These are phyloP conservation scores for Populus ilicifolia DNA, from an alignment of 345 rosid genomes.

Conservation along the genomic window DNA sequence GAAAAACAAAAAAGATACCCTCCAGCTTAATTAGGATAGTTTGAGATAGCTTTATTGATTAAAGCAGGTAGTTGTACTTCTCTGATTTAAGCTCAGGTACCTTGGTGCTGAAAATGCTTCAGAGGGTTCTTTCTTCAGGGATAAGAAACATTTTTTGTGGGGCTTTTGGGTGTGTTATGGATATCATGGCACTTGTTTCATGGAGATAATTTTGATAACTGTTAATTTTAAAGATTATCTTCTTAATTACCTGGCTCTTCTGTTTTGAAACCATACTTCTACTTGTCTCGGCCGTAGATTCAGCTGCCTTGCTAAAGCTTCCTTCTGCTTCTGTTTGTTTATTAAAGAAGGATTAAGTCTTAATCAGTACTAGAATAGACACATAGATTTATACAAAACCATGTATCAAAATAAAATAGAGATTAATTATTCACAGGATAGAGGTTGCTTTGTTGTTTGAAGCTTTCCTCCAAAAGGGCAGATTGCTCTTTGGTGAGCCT, in stretches of 20 bases:
- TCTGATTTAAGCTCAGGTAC: too few relatives aligned
- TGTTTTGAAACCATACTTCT: constrained; percentile 99
- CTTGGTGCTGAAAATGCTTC: too few relatives aligned
- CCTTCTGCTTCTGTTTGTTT: constrained; percentile 55
- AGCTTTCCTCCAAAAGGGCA: constrained; percentile 46
- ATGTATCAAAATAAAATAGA: not conserved
- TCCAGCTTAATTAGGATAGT: too few relatives aligned
- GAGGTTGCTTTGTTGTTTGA: constrained; percentile 50
- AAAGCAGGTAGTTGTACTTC: too few relatives aligned
- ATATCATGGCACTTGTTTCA: not conserved
- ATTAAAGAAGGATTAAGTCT: not conserved
- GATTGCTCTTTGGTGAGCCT: constrained; percentile 51
- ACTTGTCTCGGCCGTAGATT: constrained; percentile 89
- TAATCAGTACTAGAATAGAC: not conserved
- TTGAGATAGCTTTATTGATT: too few relatives aligned
- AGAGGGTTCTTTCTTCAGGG: not conserved
- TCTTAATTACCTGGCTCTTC: constrained; percentile 76
- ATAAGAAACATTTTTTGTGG: not conserved
- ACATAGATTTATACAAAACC: not conserved
- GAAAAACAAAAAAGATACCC: too few relatives aligned
- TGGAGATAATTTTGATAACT: not conserved
- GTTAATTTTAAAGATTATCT: not conserved
- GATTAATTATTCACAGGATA: constrained; percentile 42
- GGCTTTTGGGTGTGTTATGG: not conserved
- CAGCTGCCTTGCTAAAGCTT: constrained; percentile 69